Percentiles rank a stretch among this genome's conserved stretches.
Evolutionary conservation across 352 stramenopile genomes (phyloP).

Genomic region (Pythium folliculosum): DNA sequence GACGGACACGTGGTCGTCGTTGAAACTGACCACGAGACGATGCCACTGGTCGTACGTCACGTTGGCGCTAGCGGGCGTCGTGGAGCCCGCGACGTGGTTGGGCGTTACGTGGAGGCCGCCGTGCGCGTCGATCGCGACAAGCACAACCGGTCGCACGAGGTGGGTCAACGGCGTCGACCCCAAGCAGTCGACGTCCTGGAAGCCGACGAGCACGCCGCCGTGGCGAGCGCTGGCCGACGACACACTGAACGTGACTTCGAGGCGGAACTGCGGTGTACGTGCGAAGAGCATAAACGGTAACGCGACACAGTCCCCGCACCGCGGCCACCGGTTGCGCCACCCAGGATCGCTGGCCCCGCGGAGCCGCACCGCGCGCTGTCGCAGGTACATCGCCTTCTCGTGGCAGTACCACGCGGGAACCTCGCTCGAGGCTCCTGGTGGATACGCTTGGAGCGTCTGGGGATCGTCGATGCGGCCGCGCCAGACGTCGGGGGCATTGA

Average conservation of each 20-base stretch:
- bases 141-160: not conserved
- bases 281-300: not conserved
- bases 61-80: not conserved
- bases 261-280: not conserved
- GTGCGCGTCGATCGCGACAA: not conserved
- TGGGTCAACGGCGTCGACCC: not conserved
- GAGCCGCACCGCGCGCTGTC: not conserved
- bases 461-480: not conserved
- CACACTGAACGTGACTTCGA: not conserved
- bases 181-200: not conserved
- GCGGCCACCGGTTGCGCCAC: not conserved
- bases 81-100: not conserved
- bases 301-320: not conserved
- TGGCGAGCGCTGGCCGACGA: not conserved
- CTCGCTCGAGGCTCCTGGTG: not conserved
- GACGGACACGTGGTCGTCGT: not conserved
- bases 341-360: not conserved
- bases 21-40: not conserved
- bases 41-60: not conserved
- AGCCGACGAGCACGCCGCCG: not conserved
- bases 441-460: not conserved
- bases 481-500: constrained; percentile 1
- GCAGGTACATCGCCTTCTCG: not conserved
- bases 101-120: not conserved
- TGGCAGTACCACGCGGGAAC: not conserved